Conservation (phyloP, 371 early-diverging fungal species). For the Mortierella sp. region DNA sequence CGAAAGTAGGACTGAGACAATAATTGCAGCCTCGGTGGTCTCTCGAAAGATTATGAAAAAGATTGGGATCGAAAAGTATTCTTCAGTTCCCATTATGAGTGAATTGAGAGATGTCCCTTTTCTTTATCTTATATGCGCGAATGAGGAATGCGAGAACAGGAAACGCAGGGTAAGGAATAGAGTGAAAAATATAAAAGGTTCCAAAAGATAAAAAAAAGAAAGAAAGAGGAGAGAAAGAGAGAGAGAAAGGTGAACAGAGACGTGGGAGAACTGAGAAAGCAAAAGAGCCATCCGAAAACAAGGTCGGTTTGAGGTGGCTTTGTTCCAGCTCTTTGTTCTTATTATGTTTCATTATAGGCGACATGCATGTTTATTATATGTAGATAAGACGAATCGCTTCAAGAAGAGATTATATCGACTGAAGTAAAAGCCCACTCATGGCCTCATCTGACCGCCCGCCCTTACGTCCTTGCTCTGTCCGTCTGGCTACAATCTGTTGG, state of each 20-base stretch:
- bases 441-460: conserved; percentile 32
- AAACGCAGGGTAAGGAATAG: neutral
- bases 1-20: conserved; percentile 83
- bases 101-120: neutral
- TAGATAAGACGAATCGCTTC: neutral
- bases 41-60: conserved; percentile 89
- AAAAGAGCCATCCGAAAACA: too few relatives aligned
- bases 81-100: conserved; percentile 18
- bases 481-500: conserved; percentile 16
- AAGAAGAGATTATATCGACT: conserved; percentile 29
- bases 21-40: conserved; percentile 85
- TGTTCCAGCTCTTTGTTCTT: too few relatives aligned
- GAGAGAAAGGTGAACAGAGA: too few relatives aligned
- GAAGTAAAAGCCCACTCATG: conserved; percentile 41
- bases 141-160: conserved; percentile 1
- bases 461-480: conserved; percentile 13
- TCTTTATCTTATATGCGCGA: neutral
- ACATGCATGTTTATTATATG: too few relatives aligned
- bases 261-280: too few relatives aligned
- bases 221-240: too few relatives aligned
- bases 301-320: too few relatives aligned
- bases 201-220: conserved; percentile 1
- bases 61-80: conserved; percentile 76
- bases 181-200: neutral
- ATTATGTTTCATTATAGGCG: too few relatives aligned